Percentiles rank a stretch among this genome's conserved stretches.
These are phyloP conservation scores for Aristolochia fimbriata DNA, from an alignment of 164 flowering plant genomes.

Conservation along the genomic window DNA sequence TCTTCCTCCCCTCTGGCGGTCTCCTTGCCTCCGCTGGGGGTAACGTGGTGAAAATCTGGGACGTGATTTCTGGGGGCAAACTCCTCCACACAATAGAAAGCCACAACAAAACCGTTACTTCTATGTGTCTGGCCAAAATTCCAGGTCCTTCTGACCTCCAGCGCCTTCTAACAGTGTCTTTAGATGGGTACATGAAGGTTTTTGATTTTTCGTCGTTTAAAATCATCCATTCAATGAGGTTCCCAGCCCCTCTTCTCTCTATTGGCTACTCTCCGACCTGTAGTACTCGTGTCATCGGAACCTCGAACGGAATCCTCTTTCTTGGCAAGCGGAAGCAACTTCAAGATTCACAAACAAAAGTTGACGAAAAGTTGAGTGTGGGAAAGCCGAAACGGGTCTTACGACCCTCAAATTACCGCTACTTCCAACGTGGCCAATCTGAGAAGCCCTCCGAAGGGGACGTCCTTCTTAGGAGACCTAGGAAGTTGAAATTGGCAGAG, in stretches of 20 bases:
- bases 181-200: slow-evolving; percentile 92
- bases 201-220: slow-evolving; percentile 67
- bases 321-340: slow-evolving; percentile 43
- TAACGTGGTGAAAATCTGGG: slow-evolving; percentile 82
- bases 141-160: slow-evolving; percentile 31
- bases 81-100: slow-evolving; percentile 57
- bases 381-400: slow-evolving; percentile 24
- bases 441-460: slow-evolving; percentile 72
- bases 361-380: slow-evolving; percentile 18
- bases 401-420: slow-evolving; percentile 54
- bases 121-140: slow-evolving; percentile 56
- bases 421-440: slow-evolving; percentile 64
- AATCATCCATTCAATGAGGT: slow-evolving; percentile 71
- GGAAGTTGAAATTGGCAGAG: slow-evolving; percentile 58
- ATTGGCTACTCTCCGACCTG: slow-evolving; percentile 65
- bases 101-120: slow-evolving; percentile 89
- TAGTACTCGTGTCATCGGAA: slow-evolving; percentile 55
- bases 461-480: slow-evolving; percentile 37
- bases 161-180: slow-evolving; percentile 64
- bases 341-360: slow-evolving; percentile 4
- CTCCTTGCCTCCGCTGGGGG: slow-evolving; percentile 82
- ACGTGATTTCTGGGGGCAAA: slow-evolving; percentile 81
- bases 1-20: slow-evolving; percentile 78
- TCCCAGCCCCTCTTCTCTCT: slow-evolving; percentile 67
- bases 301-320: slow-evolving; percentile 66